phyloP scores from a whole-genome alignment of 1,284 basidiomycete species.

The Heterobasidion parviporum region DNA sequence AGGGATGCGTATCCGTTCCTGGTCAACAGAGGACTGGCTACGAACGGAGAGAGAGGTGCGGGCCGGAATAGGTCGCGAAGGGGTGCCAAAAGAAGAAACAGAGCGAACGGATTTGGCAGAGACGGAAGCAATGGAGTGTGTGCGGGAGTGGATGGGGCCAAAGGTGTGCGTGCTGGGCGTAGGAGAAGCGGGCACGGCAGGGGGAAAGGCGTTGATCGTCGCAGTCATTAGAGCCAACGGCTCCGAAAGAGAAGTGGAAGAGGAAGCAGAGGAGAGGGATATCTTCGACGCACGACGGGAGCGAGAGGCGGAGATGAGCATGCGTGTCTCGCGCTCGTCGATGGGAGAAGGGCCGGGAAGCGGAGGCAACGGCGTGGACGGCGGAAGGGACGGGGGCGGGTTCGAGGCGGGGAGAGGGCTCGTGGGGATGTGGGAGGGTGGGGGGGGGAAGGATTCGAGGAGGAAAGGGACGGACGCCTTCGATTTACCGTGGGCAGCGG shows the following conservation, averaged over 20 bases:
- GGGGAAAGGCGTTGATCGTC: conserved; percentile 5
- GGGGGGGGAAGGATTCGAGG: conserved; percentile 42
- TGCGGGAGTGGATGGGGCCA: conserved; percentile 9
- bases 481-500: conserved; percentile 9
- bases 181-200: conserved; percentile 8
- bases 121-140: conserved; percentile 12
- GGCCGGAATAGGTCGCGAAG: conserved; percentile 8
- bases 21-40: background rate
- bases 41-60: conserved; percentile 7
- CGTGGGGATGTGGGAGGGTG: conserved; percentile 40
- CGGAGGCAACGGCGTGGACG: conserved; percentile 39
- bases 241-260: conserved; percentile 19
- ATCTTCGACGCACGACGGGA: conserved; percentile 25
- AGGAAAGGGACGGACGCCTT: conserved; percentile 28
- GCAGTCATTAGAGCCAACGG: conserved; percentile 13
- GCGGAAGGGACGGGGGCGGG: conserved; percentile 37
- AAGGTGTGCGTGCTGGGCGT: conserved; percentile 14
- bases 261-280: conserved; percentile 21
- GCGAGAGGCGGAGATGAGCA: conserved; percentile 29
- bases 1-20: conserved; percentile 4
- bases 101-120: conserved; percentile 22
- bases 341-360: conserved; percentile 43
- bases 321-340: conserved; percentile 32
- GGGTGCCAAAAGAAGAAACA: conserved; percentile 19
- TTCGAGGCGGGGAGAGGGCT: conserved; percentile 23